Conservation (phyloP, 345 rosid species). For the Aegle marmelos region DNA sequence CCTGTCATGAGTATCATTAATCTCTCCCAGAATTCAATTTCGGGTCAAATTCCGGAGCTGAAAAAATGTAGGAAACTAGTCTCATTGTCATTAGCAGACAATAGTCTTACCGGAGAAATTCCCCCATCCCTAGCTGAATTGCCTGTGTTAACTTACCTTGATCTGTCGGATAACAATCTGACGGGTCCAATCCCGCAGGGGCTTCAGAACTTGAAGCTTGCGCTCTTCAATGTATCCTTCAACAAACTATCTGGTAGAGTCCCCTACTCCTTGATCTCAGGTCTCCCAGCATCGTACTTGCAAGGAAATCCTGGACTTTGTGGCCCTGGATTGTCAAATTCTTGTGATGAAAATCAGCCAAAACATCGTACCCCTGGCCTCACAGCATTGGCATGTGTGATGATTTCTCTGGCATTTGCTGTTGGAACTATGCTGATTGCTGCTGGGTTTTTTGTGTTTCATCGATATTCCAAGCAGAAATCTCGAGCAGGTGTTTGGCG, state of each 20-base stretch:
- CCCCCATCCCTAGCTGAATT: slow-evolving; percentile 71
- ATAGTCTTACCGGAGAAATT: slow-evolving; percentile 60
- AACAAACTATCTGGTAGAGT: slow-evolving; percentile 74
- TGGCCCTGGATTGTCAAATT: slow-evolving; percentile 68
- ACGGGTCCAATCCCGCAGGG: slow-evolving; percentile 74
- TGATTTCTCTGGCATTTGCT: slow-evolving; percentile 66
- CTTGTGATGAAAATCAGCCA: slow-evolving; percentile 49
- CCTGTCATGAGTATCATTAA: slow-evolving; percentile 87
- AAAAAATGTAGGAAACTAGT: slow-evolving; percentile 82
- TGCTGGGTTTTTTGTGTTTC: slow-evolving; percentile 50
- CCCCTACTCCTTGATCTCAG: slow-evolving; percentile 66
- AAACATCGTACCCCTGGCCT: slow-evolving; percentile 34
- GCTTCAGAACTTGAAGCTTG: slow-evolving; percentile 82
- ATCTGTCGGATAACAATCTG: slow-evolving; percentile 77
- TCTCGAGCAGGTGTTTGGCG: slow-evolving; percentile 54
- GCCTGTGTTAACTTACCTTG: slow-evolving; percentile 89
- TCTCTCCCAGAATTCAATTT: slow-evolving; percentile 68
- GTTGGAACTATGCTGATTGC: slow-evolving; percentile 45
- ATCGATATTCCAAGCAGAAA: slow-evolving; percentile 51
- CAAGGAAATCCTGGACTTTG: slow-evolving; percentile 88
- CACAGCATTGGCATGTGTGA: slow-evolving; percentile 44
- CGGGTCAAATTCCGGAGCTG: slow-evolving; percentile 76
- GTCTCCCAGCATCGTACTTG: slow-evolving; percentile 86
- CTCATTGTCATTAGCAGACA: slow-evolving; percentile 74
- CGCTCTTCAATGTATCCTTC: slow-evolving; percentile 84